Conservation (phyloP, 495 filamentous ascomycete genomes). For the Cercophora samala region DNA sequence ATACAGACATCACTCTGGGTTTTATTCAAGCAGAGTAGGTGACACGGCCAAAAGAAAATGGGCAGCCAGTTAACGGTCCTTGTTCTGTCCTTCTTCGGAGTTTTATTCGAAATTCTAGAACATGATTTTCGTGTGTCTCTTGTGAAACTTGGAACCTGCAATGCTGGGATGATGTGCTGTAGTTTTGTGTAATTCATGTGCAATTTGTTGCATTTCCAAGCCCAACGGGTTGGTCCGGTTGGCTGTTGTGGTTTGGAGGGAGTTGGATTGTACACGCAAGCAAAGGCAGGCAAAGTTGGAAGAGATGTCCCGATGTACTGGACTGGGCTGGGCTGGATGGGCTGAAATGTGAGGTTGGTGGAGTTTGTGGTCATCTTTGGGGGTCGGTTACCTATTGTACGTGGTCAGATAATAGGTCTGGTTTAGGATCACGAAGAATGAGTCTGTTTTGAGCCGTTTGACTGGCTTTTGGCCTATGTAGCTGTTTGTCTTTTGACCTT, state of each 20-base stretch:
- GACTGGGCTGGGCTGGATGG: neutral
- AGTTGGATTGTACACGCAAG: neutral
- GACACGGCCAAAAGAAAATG: neutral
- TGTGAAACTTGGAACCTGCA: neutral
- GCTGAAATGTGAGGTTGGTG: neutral
- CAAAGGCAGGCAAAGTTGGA: neutral
- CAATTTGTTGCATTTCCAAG: neutral
- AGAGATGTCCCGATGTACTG: neutral
- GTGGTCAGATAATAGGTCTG: neutral
- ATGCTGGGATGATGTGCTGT: neutral
- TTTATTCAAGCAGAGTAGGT: neutral
- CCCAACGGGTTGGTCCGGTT: neutral
- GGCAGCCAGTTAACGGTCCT: neutral
- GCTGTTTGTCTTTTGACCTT: neutral
- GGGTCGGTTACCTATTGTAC: neutral
- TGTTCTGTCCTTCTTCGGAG: neutral
- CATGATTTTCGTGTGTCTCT: neutral
- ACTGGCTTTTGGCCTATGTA: neutral
- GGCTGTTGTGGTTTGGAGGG: neutral
- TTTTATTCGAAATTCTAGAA: neutral
- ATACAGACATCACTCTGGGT: neutral
- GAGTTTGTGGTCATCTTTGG: neutral
- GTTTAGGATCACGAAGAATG: neutral
- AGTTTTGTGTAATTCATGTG: neutral
- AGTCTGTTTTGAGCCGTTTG: neutral